A percentile compares a stretch with the other conserved stretches of the same genome.
These are phyloP conservation scores for Collariella sp. DNA, from an alignment of 495 filamentous ascomycete genomes.

Conservation along the genomic window DNA sequence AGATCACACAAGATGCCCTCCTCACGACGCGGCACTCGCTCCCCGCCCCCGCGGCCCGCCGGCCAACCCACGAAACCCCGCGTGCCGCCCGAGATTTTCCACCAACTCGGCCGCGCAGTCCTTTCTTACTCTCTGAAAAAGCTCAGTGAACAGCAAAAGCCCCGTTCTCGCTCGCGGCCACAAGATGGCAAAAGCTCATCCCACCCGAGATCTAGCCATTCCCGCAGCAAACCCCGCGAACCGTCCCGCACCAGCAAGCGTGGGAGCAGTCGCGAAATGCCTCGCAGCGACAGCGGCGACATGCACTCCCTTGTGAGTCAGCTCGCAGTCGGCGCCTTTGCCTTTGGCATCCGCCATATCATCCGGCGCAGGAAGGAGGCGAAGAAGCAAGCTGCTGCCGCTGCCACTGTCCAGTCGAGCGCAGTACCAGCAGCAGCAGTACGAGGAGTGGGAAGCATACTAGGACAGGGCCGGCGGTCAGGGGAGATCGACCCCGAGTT, in stretches of 20 bases:
- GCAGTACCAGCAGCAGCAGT: not conserved
- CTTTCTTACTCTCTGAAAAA: conserved; percentile 20
- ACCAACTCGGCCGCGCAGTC: conserved; percentile 19
- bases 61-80: not conserved
- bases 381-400: conserved; percentile 4
- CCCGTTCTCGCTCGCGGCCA: not conserved
- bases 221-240: not conserved
- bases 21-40: not conserved
- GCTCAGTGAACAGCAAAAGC: conserved; percentile 5
- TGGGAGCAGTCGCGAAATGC: not conserved
- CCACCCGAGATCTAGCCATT: not conserved
- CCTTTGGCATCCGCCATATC: conserved; percentile 19
- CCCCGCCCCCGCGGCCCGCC: not conserved
- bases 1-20: not conserved
- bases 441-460: not conserved
- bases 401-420: not conserved
- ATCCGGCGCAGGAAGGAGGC: conserved; percentile 15
- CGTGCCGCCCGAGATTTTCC: conserved; percentile 15
- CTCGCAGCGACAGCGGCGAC: conserved; percentile 13
- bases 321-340: conserved; percentile 19
- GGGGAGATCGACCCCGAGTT: conserved; percentile 11
- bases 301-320: conserved; percentile 21
- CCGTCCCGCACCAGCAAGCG: not conserved
- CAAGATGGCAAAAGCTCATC: not conserved
- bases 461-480: not conserved